These are phyloP conservation scores for Dianthus caryophyllus DNA, from an alignment of 148 eudicot species.

Conservation along the genomic window DNA sequence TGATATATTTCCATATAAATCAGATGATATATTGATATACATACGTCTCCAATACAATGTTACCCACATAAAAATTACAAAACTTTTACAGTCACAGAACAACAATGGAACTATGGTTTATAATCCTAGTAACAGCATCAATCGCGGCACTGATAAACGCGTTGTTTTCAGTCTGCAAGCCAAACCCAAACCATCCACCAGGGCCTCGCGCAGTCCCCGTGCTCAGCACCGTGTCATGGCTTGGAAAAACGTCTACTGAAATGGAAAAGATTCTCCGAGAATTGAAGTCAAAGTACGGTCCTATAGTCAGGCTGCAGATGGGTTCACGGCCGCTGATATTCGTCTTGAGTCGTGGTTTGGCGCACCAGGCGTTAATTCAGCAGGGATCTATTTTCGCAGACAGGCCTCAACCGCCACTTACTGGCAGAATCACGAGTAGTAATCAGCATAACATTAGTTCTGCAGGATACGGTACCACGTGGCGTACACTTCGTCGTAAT, in stretches of 20 bases:
- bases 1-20: too few species aligned
- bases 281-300: slow-evolving; percentile 35
- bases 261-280: slow-evolving; percentile 33
- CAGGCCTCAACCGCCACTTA: slow-evolving; percentile 39
- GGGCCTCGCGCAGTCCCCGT: slow-evolving; percentile 25
- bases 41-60: too few species aligned
- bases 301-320: slow-evolving; percentile 37
- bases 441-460: slow-evolving; percentile 40
- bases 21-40: too few species aligned
- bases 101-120: slow-evolving; percentile 14
- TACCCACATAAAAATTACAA: background rate
- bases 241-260: slow-evolving; percentile 33
- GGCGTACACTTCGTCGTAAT: slow-evolving; percentile 29
- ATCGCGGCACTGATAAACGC: slow-evolving; percentile 6
- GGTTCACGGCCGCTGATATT: slow-evolving; percentile 36
- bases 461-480: slow-evolving; percentile 40
- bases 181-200: slow-evolving; percentile 9
- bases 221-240: slow-evolving; percentile 34
- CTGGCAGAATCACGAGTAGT: slow-evolving; percentile 21
- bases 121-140: slow-evolving; percentile 11
- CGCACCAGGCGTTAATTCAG: slow-evolving; percentile 49
- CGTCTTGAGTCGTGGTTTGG: slow-evolving; percentile 35
- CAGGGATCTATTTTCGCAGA: slow-evolving; percentile 59
- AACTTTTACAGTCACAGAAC: background rate
- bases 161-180: slow-evolving; percentile 1